Evolutionary conservation across 345 rosid genomes (phyloP), one percentile per base, ranked within the genome.

Genomic region (Isatis tinctoria): DNA sequence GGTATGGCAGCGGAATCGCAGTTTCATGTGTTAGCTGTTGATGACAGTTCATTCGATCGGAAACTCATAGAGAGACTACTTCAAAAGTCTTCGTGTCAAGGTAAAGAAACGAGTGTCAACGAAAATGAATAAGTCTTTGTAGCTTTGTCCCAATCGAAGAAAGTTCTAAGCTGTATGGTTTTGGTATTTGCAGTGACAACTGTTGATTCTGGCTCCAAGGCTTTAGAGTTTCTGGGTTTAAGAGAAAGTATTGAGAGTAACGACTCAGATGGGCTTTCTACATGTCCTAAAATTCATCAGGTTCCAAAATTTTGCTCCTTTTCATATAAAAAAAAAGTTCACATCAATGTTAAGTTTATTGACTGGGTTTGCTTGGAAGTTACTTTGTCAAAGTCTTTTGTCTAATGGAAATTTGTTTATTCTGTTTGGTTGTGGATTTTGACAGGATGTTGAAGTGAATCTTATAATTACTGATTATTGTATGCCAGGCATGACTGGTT

Each of bases 11-110:
- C 81, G 3, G 91, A 86, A 65, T 73, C 86, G 0, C 83, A 79
- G 83, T 92, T 92, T 68, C 99, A 95, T 80, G 99, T 95, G 28
- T 80, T 95, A 16, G 97, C 99, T 26, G 97, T 95, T 79, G 99
- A 95, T 81, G 97, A 95, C 71, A 88, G 90, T 69, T 51, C 86
- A 30, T 76, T 88, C 2, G 99, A 95, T 63, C 79, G 99, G 73
- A 95, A 86, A 76, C 85, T 95, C 57, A 92, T 95, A 11, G 97
- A 95, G 73, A 84, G 84, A 80, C 87, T 95, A 66, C 99, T 95
- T 44, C 93, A 85, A 76, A 90, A 87, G 77, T 95, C 97, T 60
- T 95, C 97, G 0, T 95, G 85, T 78, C 97, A 92, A 78, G 99
- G 97, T 90, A 13, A 78, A 3, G 78, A 8, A 12, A 9, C 11